Percentiles rank a stretch among this genome's conserved stretches.
Evolutionary conservation across 2,329 filamentous ascomycete species (phyloP).

Genomic region (Pseudocercospora fijiensis): DNA sequence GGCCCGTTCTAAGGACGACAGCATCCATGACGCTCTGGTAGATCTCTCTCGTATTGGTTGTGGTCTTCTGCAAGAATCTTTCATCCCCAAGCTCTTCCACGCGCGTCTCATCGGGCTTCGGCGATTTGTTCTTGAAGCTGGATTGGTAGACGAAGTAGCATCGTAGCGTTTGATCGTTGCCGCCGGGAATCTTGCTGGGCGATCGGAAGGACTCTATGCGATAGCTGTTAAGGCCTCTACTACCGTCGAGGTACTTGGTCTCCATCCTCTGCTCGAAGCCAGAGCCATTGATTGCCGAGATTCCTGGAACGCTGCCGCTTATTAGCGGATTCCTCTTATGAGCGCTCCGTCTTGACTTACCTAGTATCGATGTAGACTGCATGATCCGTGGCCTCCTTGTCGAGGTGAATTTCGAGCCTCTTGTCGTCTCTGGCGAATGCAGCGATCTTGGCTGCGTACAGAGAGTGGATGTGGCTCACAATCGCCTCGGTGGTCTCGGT

Average conservation of each 20-base stretch:
- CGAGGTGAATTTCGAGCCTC: constrained; percentile 86
- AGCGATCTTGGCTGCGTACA: constrained; percentile 95
- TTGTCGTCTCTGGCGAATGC: constrained; percentile 92
- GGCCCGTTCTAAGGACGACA: constrained; percentile 80
- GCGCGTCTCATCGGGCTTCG: constrained; percentile 74
- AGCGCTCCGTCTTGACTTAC: neutral
- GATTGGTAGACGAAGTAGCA: constrained; percentile 99
- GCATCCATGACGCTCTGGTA: constrained; percentile 92
- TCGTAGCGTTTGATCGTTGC: constrained; percentile 76
- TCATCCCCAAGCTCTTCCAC: constrained; percentile 90
- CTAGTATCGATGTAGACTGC: constrained; percentile 95
- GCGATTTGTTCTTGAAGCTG: constrained; percentile 76
- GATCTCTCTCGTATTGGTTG: constrained; percentile 89
- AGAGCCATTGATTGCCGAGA: constrained; percentile 74
- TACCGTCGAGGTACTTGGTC: constrained; percentile 88
- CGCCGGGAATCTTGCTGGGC: constrained; percentile 70
- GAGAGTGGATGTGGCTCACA: constrained; percentile 88
- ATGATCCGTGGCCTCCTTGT: constrained; percentile 92
- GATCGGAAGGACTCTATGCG: constrained; percentile 97
- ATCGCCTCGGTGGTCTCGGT: constrained; percentile 84
- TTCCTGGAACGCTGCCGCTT: constrained; percentile 70
- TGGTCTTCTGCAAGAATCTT: constrained; percentile 93
- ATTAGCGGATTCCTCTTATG: neutral
- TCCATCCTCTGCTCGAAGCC: constrained; percentile 92
- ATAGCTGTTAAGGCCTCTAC: constrained; percentile 69